These are phyloP conservation scores for Sisymbrium irio DNA, from an alignment of 345 rosid genomes.

Conservation along the genomic window DNA sequence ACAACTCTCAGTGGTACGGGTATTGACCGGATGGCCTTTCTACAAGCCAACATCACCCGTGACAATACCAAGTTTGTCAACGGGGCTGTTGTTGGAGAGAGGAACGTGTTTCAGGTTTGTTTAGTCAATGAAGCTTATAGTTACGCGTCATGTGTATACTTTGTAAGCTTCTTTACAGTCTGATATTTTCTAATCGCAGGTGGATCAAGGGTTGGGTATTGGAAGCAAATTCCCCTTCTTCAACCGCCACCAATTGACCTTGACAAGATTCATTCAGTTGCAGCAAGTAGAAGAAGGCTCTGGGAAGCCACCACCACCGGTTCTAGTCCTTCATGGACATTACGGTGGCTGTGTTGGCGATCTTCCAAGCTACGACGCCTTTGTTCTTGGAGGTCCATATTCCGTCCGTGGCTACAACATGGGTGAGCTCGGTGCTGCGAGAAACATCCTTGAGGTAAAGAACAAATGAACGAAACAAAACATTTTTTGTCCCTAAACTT, in stretches of 20 bases:
- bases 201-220: constrained; percentile 96
- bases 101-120: constrained; percentile 95
- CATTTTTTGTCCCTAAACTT: background rate
- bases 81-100: constrained; percentile 95
- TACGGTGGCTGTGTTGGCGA: constrained; percentile 99
- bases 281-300: constrained; percentile 85
- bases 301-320: constrained; percentile 81
- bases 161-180: constrained; percentile 12
- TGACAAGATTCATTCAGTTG: constrained; percentile 83
- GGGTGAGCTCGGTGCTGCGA: constrained; percentile 96
- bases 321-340: constrained; percentile 93
- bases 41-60: constrained; percentile 94
- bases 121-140: background rate
- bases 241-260: constrained; percentile 88
- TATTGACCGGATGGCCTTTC: constrained; percentile 81
- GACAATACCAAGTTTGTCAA: constrained; percentile 92
- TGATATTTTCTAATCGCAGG: constrained; percentile 45
- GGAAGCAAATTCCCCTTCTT: constrained; percentile 97
- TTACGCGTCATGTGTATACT: background rate
- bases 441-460: constrained; percentile 82
- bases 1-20: constrained; percentile 99
- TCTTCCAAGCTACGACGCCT: constrained; percentile 96
- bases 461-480: background rate
- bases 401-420: constrained; percentile 98
- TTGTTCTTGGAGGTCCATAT: constrained; percentile 97